Evolutionary conservation across 148 eudicot species (phyloP).

Genomic region (Camellia japonica): DNA sequence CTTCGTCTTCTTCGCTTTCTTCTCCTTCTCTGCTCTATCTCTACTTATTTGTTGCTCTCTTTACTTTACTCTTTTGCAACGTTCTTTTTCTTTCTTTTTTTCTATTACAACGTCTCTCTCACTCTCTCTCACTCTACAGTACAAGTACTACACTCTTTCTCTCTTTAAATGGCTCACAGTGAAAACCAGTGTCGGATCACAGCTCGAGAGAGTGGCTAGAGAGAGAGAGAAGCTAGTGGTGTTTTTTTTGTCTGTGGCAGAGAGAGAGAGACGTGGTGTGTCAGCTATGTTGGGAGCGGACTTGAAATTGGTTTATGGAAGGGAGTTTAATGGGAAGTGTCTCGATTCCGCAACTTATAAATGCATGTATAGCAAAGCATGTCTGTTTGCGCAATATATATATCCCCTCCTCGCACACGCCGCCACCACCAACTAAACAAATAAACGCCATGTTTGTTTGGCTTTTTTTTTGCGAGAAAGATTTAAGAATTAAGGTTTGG

Average conservation of each 20-base stretch:
- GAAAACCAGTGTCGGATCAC: too few species aligned
- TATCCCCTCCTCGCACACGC: too few species aligned
- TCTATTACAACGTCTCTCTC: too few species aligned
- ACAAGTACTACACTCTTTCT: too few species aligned
- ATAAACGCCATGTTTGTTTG: neutral
- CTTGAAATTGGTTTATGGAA: constrained; percentile 22
- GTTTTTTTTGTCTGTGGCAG: too few species aligned
- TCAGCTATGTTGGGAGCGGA: constrained; percentile 28
- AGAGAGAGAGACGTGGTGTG: neutral
- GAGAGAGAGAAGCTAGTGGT: neutral
- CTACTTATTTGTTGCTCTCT: neutral
- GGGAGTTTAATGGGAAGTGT: constrained; percentile 8
- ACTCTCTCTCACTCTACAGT: too few species aligned
- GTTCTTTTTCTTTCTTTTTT: neutral
- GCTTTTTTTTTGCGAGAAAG: too few species aligned
- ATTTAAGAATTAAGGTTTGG: too few species aligned
- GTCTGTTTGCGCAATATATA: neutral
- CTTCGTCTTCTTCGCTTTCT: neutral
- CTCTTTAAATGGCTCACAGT: too few species aligned
- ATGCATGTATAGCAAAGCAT: neutral
- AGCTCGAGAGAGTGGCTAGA: too few species aligned
- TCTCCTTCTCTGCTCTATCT: constrained; percentile 13
- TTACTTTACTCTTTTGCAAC: neutral
- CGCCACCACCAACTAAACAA: too few species aligned
- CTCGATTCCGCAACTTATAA: constrained; percentile 31